A percentile compares a stretch with the other conserved stretches of the same genome.
Conservation (phyloP, 1,284 basidiomycete genomes). For the Cutaneotrichosporon cutaneum region DNA sequence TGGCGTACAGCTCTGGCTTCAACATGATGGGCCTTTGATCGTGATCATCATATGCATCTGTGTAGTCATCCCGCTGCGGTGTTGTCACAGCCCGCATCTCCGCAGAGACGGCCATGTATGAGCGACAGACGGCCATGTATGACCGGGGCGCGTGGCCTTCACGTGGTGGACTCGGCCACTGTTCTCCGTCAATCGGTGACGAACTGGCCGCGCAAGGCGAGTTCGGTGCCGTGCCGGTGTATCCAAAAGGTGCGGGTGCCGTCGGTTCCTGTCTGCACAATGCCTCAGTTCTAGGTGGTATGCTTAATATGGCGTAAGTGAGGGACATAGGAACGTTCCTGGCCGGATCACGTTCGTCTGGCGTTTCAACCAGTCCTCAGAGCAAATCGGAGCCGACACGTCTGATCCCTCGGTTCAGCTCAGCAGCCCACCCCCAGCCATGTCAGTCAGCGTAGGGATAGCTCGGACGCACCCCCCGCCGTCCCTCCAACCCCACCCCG, state of each 20-base stretch:
- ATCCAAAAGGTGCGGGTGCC: not conserved
- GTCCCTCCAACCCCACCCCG: no score
- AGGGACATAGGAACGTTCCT: not conserved
- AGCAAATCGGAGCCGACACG: not conserved
- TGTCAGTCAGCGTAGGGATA: no score
- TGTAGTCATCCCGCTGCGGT: not conserved
- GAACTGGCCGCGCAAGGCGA: not conserved
- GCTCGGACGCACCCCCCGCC: no score
- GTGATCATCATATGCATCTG: not conserved
- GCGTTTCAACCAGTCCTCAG: no score
- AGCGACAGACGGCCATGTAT: not conserved
- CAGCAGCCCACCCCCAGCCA: no score
- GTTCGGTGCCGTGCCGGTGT: no score
- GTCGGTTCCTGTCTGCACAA: not conserved
- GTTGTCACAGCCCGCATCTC: no score
- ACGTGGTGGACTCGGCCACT: not conserved
- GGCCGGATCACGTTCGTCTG: not conserved
- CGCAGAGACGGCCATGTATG: not conserved
- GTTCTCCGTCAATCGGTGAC: no score
- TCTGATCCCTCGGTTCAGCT: no score
- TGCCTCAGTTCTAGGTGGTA: not conserved
- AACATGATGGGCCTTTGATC: slow-evolving; percentile 33
- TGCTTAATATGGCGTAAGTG: not conserved
- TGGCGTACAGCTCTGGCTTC: slow-evolving; percentile 70
- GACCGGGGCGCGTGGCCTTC: not conserved